Percentiles rank a stretch among this genome's conserved stretches.
phyloP scores from a whole-genome alignment of 2,329 filamentous ascomycete genomes.

The Monosporascus sp. region DNA sequence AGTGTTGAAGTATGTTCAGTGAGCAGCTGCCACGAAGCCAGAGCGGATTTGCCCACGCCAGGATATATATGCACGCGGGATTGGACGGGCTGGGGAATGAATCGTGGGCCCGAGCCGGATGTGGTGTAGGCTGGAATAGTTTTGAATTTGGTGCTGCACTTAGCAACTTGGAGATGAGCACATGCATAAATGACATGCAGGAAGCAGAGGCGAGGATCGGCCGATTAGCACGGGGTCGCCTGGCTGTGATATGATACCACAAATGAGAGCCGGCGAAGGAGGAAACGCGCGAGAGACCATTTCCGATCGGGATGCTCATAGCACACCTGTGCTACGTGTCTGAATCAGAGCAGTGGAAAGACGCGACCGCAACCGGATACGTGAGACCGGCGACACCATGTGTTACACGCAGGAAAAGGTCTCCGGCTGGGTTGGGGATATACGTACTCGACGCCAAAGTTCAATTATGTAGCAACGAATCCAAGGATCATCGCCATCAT shows the following conservation, averaged over 20 bases:
- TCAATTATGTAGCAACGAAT: no score
- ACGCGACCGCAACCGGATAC: neutral
- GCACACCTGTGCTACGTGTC: neutral
- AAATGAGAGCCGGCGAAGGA: neutral
- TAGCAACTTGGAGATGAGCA: constrained; percentile 18
- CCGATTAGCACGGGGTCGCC: constrained; percentile 2
- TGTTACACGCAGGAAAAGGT: neutral
- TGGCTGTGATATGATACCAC: neutral
- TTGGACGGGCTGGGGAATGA: constrained; percentile 14
- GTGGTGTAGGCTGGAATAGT: constrained; percentile 17
- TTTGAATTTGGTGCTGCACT: neutral
- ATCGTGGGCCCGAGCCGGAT: constrained; percentile 18
- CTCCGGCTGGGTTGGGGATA: no score
- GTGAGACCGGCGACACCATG: neutral
- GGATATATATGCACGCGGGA: constrained; percentile 16
- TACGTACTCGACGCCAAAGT: no score
- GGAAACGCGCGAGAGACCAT: neutral
- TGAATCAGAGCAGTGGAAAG: neutral
- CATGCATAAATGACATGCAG: constrained; percentile 27
- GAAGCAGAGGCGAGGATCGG: constrained; percentile 14
- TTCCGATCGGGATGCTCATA: neutral
- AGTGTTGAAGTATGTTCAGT: constrained; percentile 2
- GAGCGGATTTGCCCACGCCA: no score
- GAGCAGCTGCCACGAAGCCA: constrained; percentile 5
- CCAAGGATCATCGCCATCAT: no score